Conservation (phyloP, 2,329 filamentous ascomycete species). For the Trichophyton schoenleinii region DNA sequence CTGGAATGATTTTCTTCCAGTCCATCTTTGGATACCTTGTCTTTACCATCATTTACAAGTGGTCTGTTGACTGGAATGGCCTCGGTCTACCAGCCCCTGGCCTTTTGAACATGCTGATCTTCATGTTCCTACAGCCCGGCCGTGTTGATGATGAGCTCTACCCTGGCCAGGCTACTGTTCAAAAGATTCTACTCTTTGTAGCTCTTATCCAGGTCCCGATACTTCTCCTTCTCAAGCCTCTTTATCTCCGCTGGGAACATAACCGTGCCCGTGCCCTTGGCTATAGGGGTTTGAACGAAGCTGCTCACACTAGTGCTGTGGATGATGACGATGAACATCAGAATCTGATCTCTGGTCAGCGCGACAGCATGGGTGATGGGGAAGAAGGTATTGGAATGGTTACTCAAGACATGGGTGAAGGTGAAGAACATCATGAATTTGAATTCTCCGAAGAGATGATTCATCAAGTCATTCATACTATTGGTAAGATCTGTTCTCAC, state of each 20-base stretch:
- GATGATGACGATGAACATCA: constrained; percentile 73
- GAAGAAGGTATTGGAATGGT: constrained; percentile 83
- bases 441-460: constrained; percentile 98
- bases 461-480: constrained; percentile 97
- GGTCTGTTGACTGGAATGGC: constrained; percentile 75
- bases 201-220: constrained; percentile 81
- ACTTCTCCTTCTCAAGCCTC: constrained; percentile 85
- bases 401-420: constrained; percentile 61
- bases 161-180: constrained; percentile 59
- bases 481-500: constrained; percentile 50
- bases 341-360: constrained; percentile 40
- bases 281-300: constrained; percentile 88
- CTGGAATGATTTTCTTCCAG: constrained; percentile 99
- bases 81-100: constrained; percentile 61
- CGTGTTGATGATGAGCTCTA: constrained; percentile 59
- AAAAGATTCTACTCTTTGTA: constrained; percentile 65
- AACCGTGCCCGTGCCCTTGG: constrained; percentile 77
- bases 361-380: constrained; percentile 61
- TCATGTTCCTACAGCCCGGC: constrained; percentile 93
- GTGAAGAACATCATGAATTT: constrained; percentile 83
- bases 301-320: constrained; percentile 71
- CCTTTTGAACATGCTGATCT: constrained; percentile 96
- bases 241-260: constrained; percentile 88
- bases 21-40: constrained; percentile 95
- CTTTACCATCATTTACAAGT: constrained; percentile 92